A percentile compares a stretch with the other conserved stretches of the same genome.
These are phyloP conservation scores for Thalassiosira sp. DNA, from an alignment of 352 stramenopile species.

Conservation along the genomic window DNA sequence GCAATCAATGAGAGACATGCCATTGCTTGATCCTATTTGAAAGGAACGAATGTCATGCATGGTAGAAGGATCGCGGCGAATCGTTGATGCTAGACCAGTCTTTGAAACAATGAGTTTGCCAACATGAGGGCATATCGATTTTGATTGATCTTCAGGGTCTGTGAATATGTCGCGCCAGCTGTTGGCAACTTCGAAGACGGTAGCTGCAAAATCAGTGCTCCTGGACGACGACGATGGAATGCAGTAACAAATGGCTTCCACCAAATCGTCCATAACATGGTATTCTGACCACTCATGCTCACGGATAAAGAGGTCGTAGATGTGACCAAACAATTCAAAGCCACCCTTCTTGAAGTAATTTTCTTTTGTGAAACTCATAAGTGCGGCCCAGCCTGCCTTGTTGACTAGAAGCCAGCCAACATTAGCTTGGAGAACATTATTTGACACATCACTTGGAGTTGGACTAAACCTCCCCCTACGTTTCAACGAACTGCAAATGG, in stretches of 20 bases:
- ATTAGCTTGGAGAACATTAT: conserved; percentile 12
- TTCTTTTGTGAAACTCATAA: conserved; percentile 9
- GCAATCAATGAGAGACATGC: conserved; percentile 15
- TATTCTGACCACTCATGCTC: background rate
- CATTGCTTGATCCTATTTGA: background rate
- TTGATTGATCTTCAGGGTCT: conserved; percentile 2
- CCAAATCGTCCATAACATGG: conserved; percentile 4
- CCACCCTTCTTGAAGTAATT: conserved; percentile 1
- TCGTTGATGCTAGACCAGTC: conserved; percentile 26
- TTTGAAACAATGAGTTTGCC: conserved; percentile 11
- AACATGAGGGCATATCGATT: conserved; percentile 1
- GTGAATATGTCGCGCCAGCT: conserved; percentile 25
- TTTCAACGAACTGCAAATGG: conserved; percentile 20
- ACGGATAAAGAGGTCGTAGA: conserved; percentile 14
- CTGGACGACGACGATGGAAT: background rate
- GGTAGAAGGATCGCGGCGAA: conserved; percentile 6
- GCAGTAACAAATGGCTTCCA: conserved; percentile 4
- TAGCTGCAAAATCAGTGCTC: conserved; percentile 7
- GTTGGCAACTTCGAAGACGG: conserved; percentile 32
- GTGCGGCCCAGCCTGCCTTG: conserved; percentile 5
- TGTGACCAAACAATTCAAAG: conserved; percentile 27
- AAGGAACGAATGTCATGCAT: conserved; percentile 4
- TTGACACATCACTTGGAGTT: conserved; percentile 19
- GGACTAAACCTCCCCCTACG: background rate
- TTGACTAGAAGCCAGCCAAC: conserved; percentile 16